Evolutionary conservation across 2,329 filamentous ascomycete genomes (phyloP), one percentile per base, ranked within the genome.

Genomic region (Colletotrichum ledebouriae): DNA sequence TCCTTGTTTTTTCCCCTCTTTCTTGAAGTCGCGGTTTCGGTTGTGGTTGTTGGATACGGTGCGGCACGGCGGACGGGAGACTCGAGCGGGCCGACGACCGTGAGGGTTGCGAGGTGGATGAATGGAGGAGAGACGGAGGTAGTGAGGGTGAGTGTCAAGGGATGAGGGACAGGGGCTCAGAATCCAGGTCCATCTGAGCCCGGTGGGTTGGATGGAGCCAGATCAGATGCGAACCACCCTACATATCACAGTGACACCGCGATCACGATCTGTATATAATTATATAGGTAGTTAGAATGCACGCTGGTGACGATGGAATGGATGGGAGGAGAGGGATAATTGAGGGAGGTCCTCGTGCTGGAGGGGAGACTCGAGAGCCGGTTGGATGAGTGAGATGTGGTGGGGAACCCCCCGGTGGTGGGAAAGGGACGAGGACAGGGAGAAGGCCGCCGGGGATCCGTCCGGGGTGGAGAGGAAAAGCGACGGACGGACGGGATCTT

Each of bases 401-500:
- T n/a, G n/a, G n/a, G n/a, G n/a, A n/a, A n/a, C n/a, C n/a, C n/a
- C n/a, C n/a, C n/a, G n/a, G n/a, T n/a, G n/a, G n/a, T n/a, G n/a
- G n/a, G n/a, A n/a, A n/a, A n/a, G n/a, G n/a, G n/a, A n/a, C n/a
- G n/a, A n/a, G n/a, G n/a, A n/a, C n/a, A n/a, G n/a, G n/a, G n/a
- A n/a, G n/a, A n/a, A n/a, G n/a, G n/a, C n/a, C n/a, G n/a, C n/a
- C n/a, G n/a, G n/a, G n/a, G n/a, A n/a, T n/a, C n/a, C n/a, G n/a
- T n/a, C n/a, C n/a, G n/a, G n/a, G n/a, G n/a, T n/a, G n/a, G n/a
- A n/a, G n/a, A n/a, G n/a, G n/a, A 17, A 17, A 17, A 17, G 17
- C 17, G 17, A 17, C 17, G 17, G 22, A 25, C 53, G 53, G 64
- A 67, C 63, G 33, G 63, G 52, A 22, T 53, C 37, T 57, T 57